Conservation (phyloP, 2,329 filamentous ascomycete genomes). For the Ascochyta pisi region DNA sequence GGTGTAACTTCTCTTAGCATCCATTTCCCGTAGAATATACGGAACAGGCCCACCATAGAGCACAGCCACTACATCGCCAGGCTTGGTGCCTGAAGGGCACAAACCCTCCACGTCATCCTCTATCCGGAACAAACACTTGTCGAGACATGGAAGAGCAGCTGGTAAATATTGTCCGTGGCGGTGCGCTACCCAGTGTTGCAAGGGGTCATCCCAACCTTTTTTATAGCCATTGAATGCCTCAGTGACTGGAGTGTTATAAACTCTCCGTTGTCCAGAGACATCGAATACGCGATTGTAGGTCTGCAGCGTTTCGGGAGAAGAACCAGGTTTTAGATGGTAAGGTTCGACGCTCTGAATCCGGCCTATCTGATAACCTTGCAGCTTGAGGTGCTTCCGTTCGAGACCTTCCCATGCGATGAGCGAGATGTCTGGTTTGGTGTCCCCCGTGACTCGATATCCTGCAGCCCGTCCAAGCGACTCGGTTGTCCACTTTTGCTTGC, state of each 20-base stretch:
- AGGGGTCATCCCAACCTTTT: not conserved
- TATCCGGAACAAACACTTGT: not conserved
- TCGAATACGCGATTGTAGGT: not conserved
- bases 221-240: not conserved
- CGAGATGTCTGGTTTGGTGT: not conserved
- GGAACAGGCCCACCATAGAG: not conserved
- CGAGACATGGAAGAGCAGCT: not conserved
- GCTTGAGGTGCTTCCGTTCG: not conserved
- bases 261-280: not conserved
- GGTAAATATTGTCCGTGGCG: not conserved
- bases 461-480: not conserved
- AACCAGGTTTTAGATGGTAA: not conserved
- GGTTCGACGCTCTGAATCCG: not conserved
- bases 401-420: not conserved
- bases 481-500: not conserved
- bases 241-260: not conserved
- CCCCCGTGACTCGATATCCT: not conserved
- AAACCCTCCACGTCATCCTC: not conserved
- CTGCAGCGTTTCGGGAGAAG: not conserved
- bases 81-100: not conserved
- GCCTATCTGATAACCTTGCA: not conserved
- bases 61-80: not conserved
- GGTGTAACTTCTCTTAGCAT: not conserved
- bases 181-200: not conserved
- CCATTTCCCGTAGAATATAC: not conserved